These are phyloP conservation scores for Mucor sp. DNA, from an alignment of 371 early-diverging fungal genomes.

Conservation along the genomic window DNA sequence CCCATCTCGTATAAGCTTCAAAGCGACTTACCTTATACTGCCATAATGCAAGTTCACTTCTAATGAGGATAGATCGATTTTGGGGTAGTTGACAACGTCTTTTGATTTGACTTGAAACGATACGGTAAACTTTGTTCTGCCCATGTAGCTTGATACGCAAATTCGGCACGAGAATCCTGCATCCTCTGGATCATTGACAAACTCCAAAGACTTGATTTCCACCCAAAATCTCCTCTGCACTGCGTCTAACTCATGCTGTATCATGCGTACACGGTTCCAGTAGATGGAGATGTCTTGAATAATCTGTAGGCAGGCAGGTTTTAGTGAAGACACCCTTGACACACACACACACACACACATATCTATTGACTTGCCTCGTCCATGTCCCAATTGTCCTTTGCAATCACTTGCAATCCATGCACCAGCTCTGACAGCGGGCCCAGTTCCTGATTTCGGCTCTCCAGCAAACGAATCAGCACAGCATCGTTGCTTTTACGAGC, in stretches of 20 bases:
- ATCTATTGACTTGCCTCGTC: not conserved
- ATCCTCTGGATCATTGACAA: not conserved
- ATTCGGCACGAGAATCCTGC: conserved; percentile 3
- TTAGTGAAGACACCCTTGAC: not conserved
- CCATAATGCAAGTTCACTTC: conserved; percentile 1
- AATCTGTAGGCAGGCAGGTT: not conserved
- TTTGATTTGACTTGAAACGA: conserved; percentile 2
- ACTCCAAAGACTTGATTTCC: conserved; percentile 4
- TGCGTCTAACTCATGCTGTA: conserved; percentile 1
- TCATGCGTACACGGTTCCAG: conserved; percentile 9
- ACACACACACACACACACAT: too few relatives aligned
- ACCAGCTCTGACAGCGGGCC: conserved; percentile 8
- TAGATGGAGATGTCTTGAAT: conserved; percentile 10
- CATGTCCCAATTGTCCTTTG: conserved; percentile 7
- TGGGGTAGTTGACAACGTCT: not conserved
- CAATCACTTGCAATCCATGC: conserved; percentile 2
- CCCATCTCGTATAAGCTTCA: not conserved
- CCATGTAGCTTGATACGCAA: not conserved
- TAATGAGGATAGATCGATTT: not conserved
- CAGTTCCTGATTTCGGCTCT: not conserved
- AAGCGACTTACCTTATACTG: not conserved
- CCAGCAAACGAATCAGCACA: not conserved
- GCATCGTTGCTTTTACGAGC: not conserved
- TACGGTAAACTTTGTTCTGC: conserved; percentile 6
- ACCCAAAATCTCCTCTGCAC: conserved; percentile 6